A percentile compares a stretch with the other conserved stretches of the same genome.
phyloP scores from a whole-genome alignment of 176 grass and related monocot genomes.

The Thinopyrum elongatum region DNA sequence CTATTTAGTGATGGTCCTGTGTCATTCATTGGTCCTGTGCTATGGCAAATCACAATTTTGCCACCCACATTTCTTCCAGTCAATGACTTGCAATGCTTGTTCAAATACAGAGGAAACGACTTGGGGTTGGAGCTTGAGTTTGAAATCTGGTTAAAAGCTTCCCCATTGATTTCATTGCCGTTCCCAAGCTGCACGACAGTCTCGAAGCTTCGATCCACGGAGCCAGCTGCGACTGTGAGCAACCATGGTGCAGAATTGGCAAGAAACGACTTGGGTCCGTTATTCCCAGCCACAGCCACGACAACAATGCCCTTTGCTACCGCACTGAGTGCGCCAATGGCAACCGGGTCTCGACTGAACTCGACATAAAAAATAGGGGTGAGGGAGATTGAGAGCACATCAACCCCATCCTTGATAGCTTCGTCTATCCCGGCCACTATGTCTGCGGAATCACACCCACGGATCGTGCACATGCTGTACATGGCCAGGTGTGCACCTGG shows the following conservation, averaged over 20 bases:
- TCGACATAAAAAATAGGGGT: not conserved
- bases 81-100: not conserved
- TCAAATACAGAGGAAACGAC: not conserved
- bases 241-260: slow-evolving; percentile 57
- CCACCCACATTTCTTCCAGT: not conserved
- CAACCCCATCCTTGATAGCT: slow-evolving; percentile 42
- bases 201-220: not conserved
- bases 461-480: slow-evolving; percentile 38
- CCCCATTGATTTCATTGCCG: not conserved
- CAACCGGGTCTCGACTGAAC: slow-evolving; percentile 13
- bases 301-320: slow-evolving; percentile 40
- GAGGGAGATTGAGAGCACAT: slow-evolving; percentile 56
- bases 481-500: slow-evolving; percentile 53
- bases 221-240: not conserved
- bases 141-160: not conserved
- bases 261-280: not conserved
- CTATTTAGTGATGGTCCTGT: too few species aligned
- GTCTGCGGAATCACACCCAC: slow-evolving; percentile 12
- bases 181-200: not conserved
- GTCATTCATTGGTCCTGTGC: not conserved
- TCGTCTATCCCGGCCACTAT: slow-evolving; percentile 41
- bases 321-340: slow-evolving; percentile 42
- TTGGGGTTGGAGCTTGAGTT: not conserved
- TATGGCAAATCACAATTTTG: not conserved
- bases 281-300: slow-evolving; percentile 38